These are phyloP conservation scores for Fibroporia radiculosa DNA, from an alignment of 768 basidiomycete species.

Conservation along the genomic window DNA sequence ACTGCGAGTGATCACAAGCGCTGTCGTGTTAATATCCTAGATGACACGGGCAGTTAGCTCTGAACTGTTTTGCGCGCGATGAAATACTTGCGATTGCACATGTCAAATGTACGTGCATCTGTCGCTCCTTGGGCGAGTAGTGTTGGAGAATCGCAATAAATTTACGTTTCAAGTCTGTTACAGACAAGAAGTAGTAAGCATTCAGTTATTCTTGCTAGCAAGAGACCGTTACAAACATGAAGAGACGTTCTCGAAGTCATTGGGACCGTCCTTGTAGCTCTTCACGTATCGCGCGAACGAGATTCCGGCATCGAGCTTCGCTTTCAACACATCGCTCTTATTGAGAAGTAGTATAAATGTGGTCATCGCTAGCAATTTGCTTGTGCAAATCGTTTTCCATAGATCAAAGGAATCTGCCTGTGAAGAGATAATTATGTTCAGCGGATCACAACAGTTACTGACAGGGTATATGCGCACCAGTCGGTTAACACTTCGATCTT, in stretches of 20 bases:
- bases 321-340: slow-evolving; percentile 52
- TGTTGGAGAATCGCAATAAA: slow-evolving; percentile 44
- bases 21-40: slow-evolving; percentile 41
- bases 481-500: slow-evolving; percentile 51
- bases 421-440: neutral
- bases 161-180: slow-evolving; percentile 42
- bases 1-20: slow-evolving; percentile 41
- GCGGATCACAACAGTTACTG: slow-evolving; percentile 1
- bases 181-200: neutral
- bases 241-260: slow-evolving; percentile 42
- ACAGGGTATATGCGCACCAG: slow-evolving; percentile 32
- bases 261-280: slow-evolving; percentile 43
- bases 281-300: slow-evolving; percentile 49
- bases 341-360: slow-evolving; percentile 57
- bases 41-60: neutral
- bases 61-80: neutral
- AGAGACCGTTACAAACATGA: slow-evolving; percentile 33
- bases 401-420: slow-evolving; percentile 50
- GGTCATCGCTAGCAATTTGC: slow-evolving; percentile 44
- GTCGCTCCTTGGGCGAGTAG: slow-evolving; percentile 37
- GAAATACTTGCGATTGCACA: slow-evolving; percentile 44
- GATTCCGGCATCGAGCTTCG: slow-evolving; percentile 43
- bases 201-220: neutral
- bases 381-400: slow-evolving; percentile 54
- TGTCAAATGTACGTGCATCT: slow-evolving; percentile 46